These are phyloP conservation scores for Stachybotrys elegans DNA, from an alignment of 2,329 filamentous ascomycete genomes.

Conservation along the genomic window DNA sequence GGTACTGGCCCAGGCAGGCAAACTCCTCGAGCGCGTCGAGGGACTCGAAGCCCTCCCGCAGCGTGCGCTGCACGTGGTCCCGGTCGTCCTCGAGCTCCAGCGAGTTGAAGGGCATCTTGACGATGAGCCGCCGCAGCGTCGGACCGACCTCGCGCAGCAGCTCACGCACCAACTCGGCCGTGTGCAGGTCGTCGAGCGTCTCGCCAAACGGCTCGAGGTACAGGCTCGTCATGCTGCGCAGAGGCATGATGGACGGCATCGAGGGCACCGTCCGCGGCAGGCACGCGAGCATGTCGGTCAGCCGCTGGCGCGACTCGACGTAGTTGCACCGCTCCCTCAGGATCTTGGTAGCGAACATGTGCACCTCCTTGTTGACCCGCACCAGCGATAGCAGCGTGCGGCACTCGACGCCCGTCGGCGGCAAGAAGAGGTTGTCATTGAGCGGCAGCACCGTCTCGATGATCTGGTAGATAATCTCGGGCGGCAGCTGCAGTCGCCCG, in stretches of 20 bases:
- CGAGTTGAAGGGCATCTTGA: constrained; percentile 42
- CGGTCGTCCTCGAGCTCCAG: constrained; percentile 37
- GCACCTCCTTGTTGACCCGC: constrained; percentile 35
- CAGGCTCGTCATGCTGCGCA: constrained; percentile 32
- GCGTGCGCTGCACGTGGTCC: constrained; percentile 29
- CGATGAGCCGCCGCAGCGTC: constrained; percentile 38
- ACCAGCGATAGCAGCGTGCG: constrained; percentile 39
- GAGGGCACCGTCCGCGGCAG: constrained; percentile 25
- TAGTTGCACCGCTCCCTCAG: constrained; percentile 41
- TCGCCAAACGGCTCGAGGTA: constrained; percentile 34
- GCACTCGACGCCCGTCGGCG: constrained; percentile 32
- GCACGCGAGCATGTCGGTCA: constrained; percentile 27
- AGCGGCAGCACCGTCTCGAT: constrained; percentile 29
- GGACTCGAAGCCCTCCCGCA: constrained; percentile 39
- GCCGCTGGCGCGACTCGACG: constrained; percentile 32
- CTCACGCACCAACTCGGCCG: constrained; percentile 33
- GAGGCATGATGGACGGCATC: constrained; percentile 20
- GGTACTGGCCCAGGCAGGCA: constrained; percentile 40
- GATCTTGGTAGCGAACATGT: constrained; percentile 32
- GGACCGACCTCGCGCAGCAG: constrained; percentile 34
- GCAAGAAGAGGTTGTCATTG: constrained; percentile 24
- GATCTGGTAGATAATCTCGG: constrained; percentile 28
- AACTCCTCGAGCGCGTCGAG: constrained; percentile 42
- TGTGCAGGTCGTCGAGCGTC: constrained; percentile 32
- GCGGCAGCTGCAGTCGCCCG: no score